Conservation (phyloP, 495 filamentous ascomycete genomes). For the Neurospora sublineolata region DNA sequence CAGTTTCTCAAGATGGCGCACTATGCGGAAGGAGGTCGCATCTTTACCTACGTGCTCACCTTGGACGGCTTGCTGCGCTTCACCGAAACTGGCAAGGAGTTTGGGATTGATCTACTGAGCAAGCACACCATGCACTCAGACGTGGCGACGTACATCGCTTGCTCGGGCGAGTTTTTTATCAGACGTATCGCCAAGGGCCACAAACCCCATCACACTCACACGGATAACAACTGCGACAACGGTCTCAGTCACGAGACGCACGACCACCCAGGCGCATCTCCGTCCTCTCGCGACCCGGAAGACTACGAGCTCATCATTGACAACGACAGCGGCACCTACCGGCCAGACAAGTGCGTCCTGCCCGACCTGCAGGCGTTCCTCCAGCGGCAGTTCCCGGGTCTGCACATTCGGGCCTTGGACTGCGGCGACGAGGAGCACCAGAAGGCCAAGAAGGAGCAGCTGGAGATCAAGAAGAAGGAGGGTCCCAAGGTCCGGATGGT, state of each 20-base stretch:
- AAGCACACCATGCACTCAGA: conserved; percentile 96
- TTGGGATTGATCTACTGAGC: conserved; percentile 79
- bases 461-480: conserved; percentile 45
- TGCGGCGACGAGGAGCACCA: conserved; percentile 59
- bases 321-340: conserved; percentile 89
- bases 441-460: conserved; percentile 36
- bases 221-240: conserved; percentile 4
- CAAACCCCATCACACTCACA: neutral
- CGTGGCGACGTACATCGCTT: conserved; percentile 80
- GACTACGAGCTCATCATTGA: conserved; percentile 86
- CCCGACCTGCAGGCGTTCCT: conserved; percentile 60
- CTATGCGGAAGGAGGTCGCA: conserved; percentile 68
- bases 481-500: conserved; percentile 53
- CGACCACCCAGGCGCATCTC: conserved; percentile 13
- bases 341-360: conserved; percentile 65
- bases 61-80: conserved; percentile 78
- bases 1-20: conserved; percentile 82
- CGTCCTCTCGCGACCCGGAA: conserved; percentile 41
- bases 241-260: conserved; percentile 12
- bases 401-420: conserved; percentile 58
- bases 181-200: conserved; percentile 39
- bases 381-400: conserved; percentile 55
- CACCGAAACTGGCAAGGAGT: conserved; percentile 89
- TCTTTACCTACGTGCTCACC: conserved; percentile 88
- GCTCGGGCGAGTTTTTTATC: conserved; percentile 86